Conservation (phyloP, 257 asterid genomes). For the Solanum rostratum region DNA sequence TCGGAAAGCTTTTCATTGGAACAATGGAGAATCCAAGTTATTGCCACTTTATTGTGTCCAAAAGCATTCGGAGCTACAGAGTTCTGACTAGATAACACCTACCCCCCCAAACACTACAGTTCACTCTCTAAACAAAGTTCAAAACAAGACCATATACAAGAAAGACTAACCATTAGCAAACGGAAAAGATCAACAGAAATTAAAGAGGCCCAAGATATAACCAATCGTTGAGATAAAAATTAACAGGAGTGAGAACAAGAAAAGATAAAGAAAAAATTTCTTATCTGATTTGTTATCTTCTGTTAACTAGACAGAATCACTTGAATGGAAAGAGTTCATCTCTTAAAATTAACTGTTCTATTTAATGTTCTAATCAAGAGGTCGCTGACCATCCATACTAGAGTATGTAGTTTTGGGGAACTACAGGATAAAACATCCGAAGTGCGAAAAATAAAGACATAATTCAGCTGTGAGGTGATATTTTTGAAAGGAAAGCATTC, state of each 20-base stretch:
- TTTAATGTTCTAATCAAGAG: not conserved
- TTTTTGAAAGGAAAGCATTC: not conserved
- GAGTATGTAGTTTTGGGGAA: not conserved
- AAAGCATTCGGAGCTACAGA: not conserved
- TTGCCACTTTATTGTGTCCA: not conserved
- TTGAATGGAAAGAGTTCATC: not conserved
- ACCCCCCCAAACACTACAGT: not conserved
- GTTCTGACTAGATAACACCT: not conserved
- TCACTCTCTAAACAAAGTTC: not conserved
- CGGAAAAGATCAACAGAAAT: not conserved
- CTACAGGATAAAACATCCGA: not conserved
- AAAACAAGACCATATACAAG: not conserved
- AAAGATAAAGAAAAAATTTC: not conserved
- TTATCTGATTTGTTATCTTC: not conserved
- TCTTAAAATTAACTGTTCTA: not conserved
- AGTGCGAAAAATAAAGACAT: not conserved
- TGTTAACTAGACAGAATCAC: not conserved
- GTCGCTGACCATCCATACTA: not conserved
- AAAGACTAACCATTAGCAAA: not conserved
- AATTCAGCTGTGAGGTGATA: not conserved
- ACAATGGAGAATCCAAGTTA: not conserved
- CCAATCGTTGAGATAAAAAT: not conserved
- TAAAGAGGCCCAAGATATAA: not conserved
- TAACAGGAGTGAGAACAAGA: not conserved
- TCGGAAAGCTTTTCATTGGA: not conserved